Percentiles rank a stretch among this genome's conserved stretches.
Conservation (phyloP, 2,329 filamentous ascomycete species). For the Fusarium liriodendri region DNA sequence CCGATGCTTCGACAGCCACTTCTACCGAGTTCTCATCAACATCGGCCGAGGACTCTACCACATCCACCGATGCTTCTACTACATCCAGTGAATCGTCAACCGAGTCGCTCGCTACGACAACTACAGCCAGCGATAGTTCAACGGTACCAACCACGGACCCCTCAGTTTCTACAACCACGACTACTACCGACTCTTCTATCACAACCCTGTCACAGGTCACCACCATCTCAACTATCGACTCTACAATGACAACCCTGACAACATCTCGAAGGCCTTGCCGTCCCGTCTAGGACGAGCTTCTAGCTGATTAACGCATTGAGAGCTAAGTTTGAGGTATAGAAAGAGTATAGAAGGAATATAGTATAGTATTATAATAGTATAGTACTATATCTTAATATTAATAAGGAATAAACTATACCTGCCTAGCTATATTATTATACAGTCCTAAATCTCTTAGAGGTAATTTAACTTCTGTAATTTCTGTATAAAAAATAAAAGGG, state of each 20-base stretch:
- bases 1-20: neutral
- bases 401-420: no score
- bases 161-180: neutral
- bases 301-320: no score
- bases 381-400: no score
- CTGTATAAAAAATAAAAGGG: no score
- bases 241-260: neutral
- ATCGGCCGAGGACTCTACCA: neutral
- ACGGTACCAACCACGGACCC: neutral
- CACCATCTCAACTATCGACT: neutral
- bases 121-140: neutral
- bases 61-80: neutral
- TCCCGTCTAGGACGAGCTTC: neutral
- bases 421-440: no score
- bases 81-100: neutral
- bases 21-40: neutral
- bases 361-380: no score
- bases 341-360: no score
- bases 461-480: no score
- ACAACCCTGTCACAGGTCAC: neutral
- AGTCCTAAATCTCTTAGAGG: no score
- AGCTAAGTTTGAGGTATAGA: no score
- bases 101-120: neutral
- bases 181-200: neutral
- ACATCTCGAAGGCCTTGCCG: neutral